Base-by-base conservation (phyloP, 257 asterid genomes). In the Scutellaria minor region DNA sequence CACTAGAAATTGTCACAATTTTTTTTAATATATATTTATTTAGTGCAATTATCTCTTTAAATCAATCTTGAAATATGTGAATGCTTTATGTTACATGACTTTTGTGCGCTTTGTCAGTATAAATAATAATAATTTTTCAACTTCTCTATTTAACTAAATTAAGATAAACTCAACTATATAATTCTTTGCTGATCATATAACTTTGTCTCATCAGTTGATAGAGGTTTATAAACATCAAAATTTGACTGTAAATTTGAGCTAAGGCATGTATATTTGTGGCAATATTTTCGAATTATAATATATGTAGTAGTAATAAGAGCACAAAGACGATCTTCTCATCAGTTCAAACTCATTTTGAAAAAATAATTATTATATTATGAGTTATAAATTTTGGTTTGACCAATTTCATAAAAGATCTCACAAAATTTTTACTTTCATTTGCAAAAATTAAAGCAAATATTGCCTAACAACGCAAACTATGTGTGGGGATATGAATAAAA, bases 1-100 rank as follows among this genome's bases (percentile, higher is more conserved):
- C 82, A 69, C 64, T 61, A 74, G 2, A 24, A 47, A 35, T 73
- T 76, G 76, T 76, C 53, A 31, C 72, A 20, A 31, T 42, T 52
- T 9, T 63, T 52, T 57, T 12, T 1, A 31, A 31, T 37, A 57
- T 13, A 10, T 7, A 10, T 60, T 48, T 61, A 12, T 7, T 15
- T 18, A 12, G 22, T 75, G 56, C 68, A 15, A 35, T 57, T 61
- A 65, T 65, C 58, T 66, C 15, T 14, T 45, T 54, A 59, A 47
- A 67, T 15, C 35, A 27, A 55, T 60, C 72, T 70, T 12, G 4
- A 65, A 24, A 58, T 3, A 2, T 52, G 56, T 22, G 54, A 61
- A 35, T 31, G 46, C 45, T 58, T 45, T 13, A 22, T 61, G 15
- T 58, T 12, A 45, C 18, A 54, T 20, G 37, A 45, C 56, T 45